Evolutionary conservation across 1,284 basidiomycete genomes (phyloP).

Genomic region (Anthracocystis panici-leucophaei): DNA sequence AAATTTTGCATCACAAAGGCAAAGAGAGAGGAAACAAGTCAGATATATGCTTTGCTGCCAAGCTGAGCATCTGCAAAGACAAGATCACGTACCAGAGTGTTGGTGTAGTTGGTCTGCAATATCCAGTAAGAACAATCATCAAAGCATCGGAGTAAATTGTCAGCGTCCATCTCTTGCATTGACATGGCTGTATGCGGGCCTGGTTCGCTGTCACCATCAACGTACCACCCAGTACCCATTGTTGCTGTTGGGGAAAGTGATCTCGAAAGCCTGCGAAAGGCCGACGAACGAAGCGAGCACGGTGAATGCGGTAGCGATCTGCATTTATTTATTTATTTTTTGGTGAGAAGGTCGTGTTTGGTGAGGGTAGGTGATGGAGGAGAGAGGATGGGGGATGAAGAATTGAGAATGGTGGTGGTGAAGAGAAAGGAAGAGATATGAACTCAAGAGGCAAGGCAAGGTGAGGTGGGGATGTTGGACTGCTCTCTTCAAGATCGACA

Average conservation of each 20-base stretch:
- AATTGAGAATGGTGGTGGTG: constrained; percentile 9
- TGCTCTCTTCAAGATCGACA: constrained; percentile 14
- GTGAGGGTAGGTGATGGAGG: constrained; percentile 3
- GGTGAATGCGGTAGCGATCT: constrained; percentile 25
- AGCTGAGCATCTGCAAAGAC: too few relatives aligned
- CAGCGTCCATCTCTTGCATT: not conserved
- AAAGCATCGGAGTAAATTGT: not conserved
- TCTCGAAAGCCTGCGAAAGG: constrained; percentile 47
- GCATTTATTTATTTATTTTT: constrained; percentile 21
- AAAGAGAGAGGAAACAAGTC: not conserved
- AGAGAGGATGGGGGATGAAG: not conserved
- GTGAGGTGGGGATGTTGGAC: not conserved
- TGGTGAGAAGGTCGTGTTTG: not conserved
- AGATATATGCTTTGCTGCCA: not conserved
- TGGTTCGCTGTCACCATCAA: constrained; percentile 13
- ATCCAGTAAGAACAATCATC: not conserved
- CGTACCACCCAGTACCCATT: constrained; percentile 57
- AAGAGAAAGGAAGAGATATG: not conserved
- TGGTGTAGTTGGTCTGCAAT: constrained; percentile 49
- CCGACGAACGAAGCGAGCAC: constrained; percentile 33
- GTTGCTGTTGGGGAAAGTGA: constrained; percentile 54
- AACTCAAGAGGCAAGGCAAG: not conserved
- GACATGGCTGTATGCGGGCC: not conserved
- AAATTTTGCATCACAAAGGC: not conserved
- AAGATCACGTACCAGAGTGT: constrained; percentile 33